Conservation (phyloP, 2,329 filamentous ascomycete species). For the Scleromitrula shiraiana region DNA sequence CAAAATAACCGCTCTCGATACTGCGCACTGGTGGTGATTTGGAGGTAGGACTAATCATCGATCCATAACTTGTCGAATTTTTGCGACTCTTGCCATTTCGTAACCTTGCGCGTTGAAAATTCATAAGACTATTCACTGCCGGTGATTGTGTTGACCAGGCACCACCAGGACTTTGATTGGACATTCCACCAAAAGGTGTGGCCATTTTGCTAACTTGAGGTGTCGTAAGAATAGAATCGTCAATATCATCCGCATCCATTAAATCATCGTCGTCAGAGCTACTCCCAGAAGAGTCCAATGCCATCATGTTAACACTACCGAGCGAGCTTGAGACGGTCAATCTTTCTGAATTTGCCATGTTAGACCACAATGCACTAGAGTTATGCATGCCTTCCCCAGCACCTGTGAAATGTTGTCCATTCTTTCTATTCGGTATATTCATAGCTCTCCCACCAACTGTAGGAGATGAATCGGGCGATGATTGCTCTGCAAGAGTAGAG, state of each 20-base stretch:
- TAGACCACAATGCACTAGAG: slow-evolving; percentile 58
- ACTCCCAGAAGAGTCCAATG: slow-evolving; percentile 69
- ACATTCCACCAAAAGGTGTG: slow-evolving; percentile 35
- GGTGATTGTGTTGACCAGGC: slow-evolving; percentile 64
- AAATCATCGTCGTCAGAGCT: slow-evolving; percentile 61
- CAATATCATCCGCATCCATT: slow-evolving; percentile 65
- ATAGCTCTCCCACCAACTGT: slow-evolving; percentile 66
- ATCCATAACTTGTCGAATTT: slow-evolving; percentile 59
- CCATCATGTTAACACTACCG: slow-evolving; percentile 48
- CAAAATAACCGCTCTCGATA: slow-evolving; percentile 42
- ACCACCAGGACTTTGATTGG: slow-evolving; percentile 43
- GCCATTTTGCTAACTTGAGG: slow-evolving; percentile 63
- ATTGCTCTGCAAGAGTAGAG: slow-evolving; percentile 82
- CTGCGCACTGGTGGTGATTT: slow-evolving; percentile 60
- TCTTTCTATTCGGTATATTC: slow-evolving; percentile 50
- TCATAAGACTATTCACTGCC: slow-evolving; percentile 68
- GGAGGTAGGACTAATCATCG: slow-evolving; percentile 59
- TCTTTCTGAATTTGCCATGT: slow-evolving; percentile 61
- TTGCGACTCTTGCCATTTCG: slow-evolving; percentile 55
- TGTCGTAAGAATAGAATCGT: slow-evolving; percentile 75
- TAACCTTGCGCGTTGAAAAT: slow-evolving; percentile 59
- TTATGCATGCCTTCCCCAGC: slow-evolving; percentile 58
- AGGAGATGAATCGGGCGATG: slow-evolving; percentile 84
- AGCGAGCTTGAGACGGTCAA: slow-evolving; percentile 67
- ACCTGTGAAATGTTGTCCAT: slow-evolving; percentile 37